phyloP scores from a whole-genome alignment of 2,329 filamentous ascomycete genomes.

The Dothistroma septosporum region DNA sequence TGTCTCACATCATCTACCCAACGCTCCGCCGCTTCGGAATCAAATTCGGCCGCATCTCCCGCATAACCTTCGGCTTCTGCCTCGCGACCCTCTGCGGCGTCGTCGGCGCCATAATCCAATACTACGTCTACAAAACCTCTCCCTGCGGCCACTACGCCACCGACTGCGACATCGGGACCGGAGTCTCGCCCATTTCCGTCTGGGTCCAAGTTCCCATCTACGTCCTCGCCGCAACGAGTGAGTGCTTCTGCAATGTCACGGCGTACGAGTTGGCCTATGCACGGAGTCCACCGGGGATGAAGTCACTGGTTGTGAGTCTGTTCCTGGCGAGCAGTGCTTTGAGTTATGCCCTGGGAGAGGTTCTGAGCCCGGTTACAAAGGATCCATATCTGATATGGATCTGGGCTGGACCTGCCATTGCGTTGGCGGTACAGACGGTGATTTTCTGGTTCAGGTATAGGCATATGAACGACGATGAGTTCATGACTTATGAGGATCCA shows the following conservation, averaged over 20 bases:
- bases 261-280: slow-evolving; percentile 46
- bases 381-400: slow-evolving; percentile 48
- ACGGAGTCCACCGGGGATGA: slow-evolving; percentile 42
- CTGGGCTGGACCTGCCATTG: slow-evolving; percentile 35
- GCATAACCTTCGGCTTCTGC: slow-evolving; percentile 48
- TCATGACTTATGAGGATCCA: slow-evolving; percentile 19
- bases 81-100: slow-evolving; percentile 49
- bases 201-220: slow-evolving; percentile 32
- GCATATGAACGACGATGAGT: slow-evolving; percentile 36
- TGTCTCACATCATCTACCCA: slow-evolving; percentile 42
- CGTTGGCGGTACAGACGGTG: slow-evolving; percentile 45
- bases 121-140: slow-evolving; percentile 48
- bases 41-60: slow-evolving; percentile 46
- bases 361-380: slow-evolving; percentile 41
- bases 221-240: slow-evolving; percentile 38
- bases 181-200: slow-evolving; percentile 18
- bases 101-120: slow-evolving; percentile 52
- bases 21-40: slow-evolving; percentile 38
- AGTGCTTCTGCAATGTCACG: slow-evolving; percentile 40
- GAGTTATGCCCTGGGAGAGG: slow-evolving; percentile 40
- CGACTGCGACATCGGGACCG: slow-evolving; percentile 13
- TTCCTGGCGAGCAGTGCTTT: slow-evolving; percentile 40
- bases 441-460: slow-evolving; percentile 48
- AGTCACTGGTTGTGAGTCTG: slow-evolving; percentile 37
- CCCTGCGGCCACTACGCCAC: slow-evolving; percentile 44